A percentile compares a stretch with the other conserved stretches of the same genome.
phyloP scores from a whole-genome alignment of 345 rosid genomes.

The Lumnitzera racemosa region DNA sequence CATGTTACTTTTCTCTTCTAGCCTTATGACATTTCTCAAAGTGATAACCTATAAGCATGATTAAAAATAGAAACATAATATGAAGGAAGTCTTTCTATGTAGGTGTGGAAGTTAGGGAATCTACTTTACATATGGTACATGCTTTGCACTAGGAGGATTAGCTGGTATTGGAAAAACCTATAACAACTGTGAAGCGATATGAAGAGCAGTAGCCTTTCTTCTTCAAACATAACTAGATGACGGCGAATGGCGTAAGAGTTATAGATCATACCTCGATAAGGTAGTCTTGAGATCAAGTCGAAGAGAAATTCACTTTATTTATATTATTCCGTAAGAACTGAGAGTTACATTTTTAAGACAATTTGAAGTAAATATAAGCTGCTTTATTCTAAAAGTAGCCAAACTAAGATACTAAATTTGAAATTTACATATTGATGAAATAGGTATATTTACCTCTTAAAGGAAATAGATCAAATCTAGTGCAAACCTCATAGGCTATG shows the following conservation, averaged over 20 bases:
- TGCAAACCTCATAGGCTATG: conserved; percentile 46
- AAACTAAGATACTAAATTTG: too few species aligned
- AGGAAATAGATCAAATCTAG: conserved; percentile 40
- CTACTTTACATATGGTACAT: conserved; percentile 36
- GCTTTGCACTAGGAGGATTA: conserved; percentile 44
- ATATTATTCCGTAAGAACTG: too few species aligned
- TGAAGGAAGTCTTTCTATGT: neutral
- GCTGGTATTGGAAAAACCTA: conserved; percentile 36
- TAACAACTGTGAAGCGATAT: conserved; percentile 18
- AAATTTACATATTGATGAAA: neutral
- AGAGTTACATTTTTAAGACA: too few species aligned
- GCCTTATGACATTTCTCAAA: neutral
- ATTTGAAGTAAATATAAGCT: too few species aligned
- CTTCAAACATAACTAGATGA: too few species aligned
- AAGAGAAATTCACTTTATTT: too few species aligned
- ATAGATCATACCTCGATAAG: too few species aligned
- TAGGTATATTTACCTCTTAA: conserved; percentile 39
- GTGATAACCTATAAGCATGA: neutral
- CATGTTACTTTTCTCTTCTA: conserved; percentile 22
- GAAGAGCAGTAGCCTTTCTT: conserved; percentile 8
- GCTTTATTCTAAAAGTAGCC: too few species aligned
- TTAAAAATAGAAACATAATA: neutral
- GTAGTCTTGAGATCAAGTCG: too few species aligned
- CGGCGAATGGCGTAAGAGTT: too few species aligned
- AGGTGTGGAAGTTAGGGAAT: conserved; percentile 43